phyloP scores from a whole-genome alignment of 768 basidiomycete genomes.

The Lentinus tigrinus region DNA sequence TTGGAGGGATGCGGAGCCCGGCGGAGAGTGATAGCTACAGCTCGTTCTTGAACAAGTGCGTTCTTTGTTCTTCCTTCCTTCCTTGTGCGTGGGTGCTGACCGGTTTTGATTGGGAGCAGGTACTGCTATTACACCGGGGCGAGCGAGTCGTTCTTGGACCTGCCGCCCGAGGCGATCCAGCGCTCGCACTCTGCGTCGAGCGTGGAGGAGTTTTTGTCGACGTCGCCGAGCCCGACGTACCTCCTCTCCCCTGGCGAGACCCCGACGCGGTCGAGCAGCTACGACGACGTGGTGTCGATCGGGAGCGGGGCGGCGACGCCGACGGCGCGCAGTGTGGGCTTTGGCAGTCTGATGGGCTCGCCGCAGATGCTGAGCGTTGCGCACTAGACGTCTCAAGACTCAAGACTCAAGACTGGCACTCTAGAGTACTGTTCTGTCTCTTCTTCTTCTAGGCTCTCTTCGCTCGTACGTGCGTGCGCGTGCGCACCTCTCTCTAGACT shows the following conservation, averaged over 20 bases:
- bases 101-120: slow-evolving; percentile 35
- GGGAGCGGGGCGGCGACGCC: slow-evolving; percentile 30
- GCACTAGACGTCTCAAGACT: background rate
- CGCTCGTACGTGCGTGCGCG: too few relatives aligned
- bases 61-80: slow-evolving; percentile 13
- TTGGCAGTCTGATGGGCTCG: background rate
- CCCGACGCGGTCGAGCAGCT: slow-evolving; percentile 30
- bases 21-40: slow-evolving; percentile 42
- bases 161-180: slow-evolving; percentile 28
- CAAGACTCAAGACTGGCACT: background rate
- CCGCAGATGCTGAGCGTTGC: slow-evolving; percentile 8
- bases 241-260: slow-evolving; percentile 25
- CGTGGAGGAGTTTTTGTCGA: slow-evolving; percentile 48
- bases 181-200: slow-evolving; percentile 53
- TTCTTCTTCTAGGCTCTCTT: too few relatives aligned
- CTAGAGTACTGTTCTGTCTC: too few relatives aligned
- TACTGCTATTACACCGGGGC: slow-evolving; percentile 82
- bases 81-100: slow-evolving; percentile 6
- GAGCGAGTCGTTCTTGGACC: slow-evolving; percentile 33
- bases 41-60: slow-evolving; percentile 65
- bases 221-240: slow-evolving; percentile 31
- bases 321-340: slow-evolving; percentile 15
- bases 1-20: slow-evolving; percentile 15
- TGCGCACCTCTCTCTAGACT: too few relatives aligned
- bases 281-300: slow-evolving; percentile 29